A percentile compares a stretch with the other conserved stretches of the same genome.
These are phyloP conservation scores for Dioszegia aurantiaca DNA, from an alignment of 768 basidiomycete species.

Conservation along the genomic window DNA sequence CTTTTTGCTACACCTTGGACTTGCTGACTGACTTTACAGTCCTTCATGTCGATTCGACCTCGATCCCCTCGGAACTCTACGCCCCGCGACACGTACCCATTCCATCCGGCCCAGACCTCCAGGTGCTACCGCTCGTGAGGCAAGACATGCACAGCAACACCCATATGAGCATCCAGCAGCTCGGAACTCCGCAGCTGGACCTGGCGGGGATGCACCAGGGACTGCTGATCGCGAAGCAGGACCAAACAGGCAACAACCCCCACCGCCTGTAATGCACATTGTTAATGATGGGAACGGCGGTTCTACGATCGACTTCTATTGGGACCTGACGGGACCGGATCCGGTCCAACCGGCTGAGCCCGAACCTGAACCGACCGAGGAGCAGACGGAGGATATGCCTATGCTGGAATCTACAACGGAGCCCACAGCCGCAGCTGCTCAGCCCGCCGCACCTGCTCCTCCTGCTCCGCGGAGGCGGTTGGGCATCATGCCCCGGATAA, in stretches of 20 bases:
- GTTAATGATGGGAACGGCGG: no score
- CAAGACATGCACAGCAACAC: constrained; percentile 2
- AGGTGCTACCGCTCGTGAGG: neutral
- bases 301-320: no score
- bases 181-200: neutral
- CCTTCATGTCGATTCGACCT: constrained; percentile 43
- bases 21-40: constrained; percentile 13
- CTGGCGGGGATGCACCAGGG: no score
- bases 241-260: no score
- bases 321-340: no score
- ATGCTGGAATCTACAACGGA: neutral
- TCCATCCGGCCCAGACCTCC: neutral
- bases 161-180: neutral
- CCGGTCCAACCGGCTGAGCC: no score
- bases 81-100: neutral
- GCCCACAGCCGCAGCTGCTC: neutral
- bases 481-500: constrained; percentile 3
- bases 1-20: no score
- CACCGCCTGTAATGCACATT: no score
- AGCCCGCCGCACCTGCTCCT: neutral
- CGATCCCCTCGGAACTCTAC: constrained; percentile 40
- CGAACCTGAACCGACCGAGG: no score
- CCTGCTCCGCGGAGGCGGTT: constrained; percentile 2
- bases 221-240: no score
- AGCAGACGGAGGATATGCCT: no score